Conservation (phyloP, 768 basidiomycete genomes). For the Amyloporia xantha region DNA sequence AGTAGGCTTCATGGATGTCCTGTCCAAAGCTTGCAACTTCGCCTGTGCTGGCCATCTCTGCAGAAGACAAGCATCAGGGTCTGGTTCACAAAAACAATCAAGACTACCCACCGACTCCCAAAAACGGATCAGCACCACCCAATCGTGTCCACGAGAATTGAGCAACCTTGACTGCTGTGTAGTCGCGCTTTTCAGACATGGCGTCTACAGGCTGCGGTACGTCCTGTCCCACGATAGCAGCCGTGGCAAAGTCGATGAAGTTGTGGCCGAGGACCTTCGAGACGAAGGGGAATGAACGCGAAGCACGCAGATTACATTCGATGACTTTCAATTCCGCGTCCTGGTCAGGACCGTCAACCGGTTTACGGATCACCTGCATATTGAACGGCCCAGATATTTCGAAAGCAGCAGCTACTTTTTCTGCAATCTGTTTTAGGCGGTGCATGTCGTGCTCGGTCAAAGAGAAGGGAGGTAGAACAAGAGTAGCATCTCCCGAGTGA, state of each 20-base stretch:
- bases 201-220: constrained; percentile 90
- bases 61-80: constrained; percentile 7
- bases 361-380: constrained; percentile 96
- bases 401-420: constrained; percentile 92
- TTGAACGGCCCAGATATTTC: constrained; percentile 98
- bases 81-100: background rate
- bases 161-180: constrained; percentile 94
- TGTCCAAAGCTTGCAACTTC: constrained; percentile 95
- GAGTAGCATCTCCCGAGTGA: constrained; percentile 96
- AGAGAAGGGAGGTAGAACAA: constrained; percentile 93
- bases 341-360: constrained; percentile 42
- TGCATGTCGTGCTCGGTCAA: constrained; percentile 68
- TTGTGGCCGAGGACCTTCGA: constrained; percentile 97
- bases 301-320: constrained; percentile 97
- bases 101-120: constrained; percentile 74
- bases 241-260: constrained; percentile 91
- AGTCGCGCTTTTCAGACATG: constrained; percentile 85
- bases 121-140: constrained; percentile 93
- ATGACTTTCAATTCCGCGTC: constrained; percentile 87
- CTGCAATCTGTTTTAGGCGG: constrained; percentile 87
- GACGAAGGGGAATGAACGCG: constrained; percentile 98
- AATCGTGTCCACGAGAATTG: constrained; percentile 98
- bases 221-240: constrained; percentile 77
- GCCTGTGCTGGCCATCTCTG: constrained; percentile 98
- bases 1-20: constrained; percentile 93